Evolutionary conservation across 306 rosid genomes (phyloP).

Genomic region (Sesbania bispinosa): DNA sequence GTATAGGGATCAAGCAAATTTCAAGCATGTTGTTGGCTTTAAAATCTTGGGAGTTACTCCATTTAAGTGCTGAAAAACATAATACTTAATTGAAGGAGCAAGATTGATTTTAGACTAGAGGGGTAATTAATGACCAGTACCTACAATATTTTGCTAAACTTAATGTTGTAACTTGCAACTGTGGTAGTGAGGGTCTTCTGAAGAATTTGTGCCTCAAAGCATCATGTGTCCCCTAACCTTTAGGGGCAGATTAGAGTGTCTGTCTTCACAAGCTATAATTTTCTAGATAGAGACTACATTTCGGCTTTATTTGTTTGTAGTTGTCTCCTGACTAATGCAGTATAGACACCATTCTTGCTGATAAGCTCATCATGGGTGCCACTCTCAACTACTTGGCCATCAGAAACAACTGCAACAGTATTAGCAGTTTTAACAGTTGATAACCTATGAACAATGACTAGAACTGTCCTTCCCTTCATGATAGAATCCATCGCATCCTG

Average conservation of each 20-base stretch:
- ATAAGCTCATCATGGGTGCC: slow-evolving; percentile 71
- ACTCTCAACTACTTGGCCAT: slow-evolving; percentile 60
- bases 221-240: not conserved
- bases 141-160: slow-evolving; percentile 12
- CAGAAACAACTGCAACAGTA: slow-evolving; percentile 57
- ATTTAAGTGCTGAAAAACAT: not conserved
- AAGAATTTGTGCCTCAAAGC: not conserved
- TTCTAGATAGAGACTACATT: slow-evolving; percentile 7
- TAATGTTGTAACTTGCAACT: not conserved
- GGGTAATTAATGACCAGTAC: no score
- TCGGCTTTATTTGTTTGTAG: slow-evolving; percentile 45
- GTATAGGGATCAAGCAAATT: not conserved
- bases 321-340: slow-evolving; percentile 56
- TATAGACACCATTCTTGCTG: slow-evolving; percentile 50
- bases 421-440: slow-evolving; percentile 66
- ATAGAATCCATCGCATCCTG: slow-evolving; percentile 80
- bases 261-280: not conserved
- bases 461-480: slow-evolving; percentile 70
- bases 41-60: not conserved
- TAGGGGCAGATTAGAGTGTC: not conserved
- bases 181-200: not conserved
- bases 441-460: slow-evolving; percentile 73
- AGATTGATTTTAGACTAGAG: not conserved
- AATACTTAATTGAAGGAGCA: slow-evolving; percentile 8
- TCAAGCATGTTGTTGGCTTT: not conserved